Percentiles rank a stretch among this genome's conserved stretches.
phyloP scores from a whole-genome alignment of 805 yeast species.

The Starmerella bombi region DNA sequence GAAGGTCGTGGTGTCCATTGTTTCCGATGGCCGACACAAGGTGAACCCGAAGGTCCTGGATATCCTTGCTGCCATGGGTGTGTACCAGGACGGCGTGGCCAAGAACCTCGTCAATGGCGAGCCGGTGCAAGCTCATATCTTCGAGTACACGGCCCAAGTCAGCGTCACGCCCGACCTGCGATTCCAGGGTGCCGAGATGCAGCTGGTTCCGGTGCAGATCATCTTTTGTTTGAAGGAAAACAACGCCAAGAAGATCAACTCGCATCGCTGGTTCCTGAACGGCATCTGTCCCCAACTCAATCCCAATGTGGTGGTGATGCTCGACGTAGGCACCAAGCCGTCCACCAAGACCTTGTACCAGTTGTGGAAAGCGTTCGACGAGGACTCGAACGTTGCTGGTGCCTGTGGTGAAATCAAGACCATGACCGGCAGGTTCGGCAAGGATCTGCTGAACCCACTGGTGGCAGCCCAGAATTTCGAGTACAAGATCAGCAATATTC shows the following conservation, averaged over 20 bases:
- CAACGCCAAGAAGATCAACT: conserved; percentile 86
- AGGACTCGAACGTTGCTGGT: conserved; percentile 94
- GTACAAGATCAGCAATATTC: conserved; percentile 89
- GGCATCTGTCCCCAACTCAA: conserved; percentile 85
- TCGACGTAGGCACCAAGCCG: conserved; percentile 98
- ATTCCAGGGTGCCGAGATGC: conserved; percentile 75
- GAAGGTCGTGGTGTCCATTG: conserved; percentile 79
- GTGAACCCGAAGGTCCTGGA: conserved; percentile 75
- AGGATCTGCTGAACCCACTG: conserved; percentile 69
- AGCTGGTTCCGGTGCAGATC: conserved; percentile 82
- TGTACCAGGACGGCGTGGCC: conserved; percentile 95
- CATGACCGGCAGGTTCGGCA: conserved; percentile 82
- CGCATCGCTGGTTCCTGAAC: conserved; percentile 95
- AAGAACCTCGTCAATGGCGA: conserved; percentile 85
- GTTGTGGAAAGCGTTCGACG: conserved; percentile 94
- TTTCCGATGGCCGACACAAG: conserved; percentile 90
- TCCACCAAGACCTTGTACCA: conserved; percentile 77
- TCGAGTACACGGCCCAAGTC: conserved; percentile 92
- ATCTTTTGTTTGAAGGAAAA: conserved; percentile 84
- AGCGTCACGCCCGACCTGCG: conserved; percentile 80
- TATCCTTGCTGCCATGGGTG: conserved; percentile 84
- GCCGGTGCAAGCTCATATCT: conserved; percentile 83
- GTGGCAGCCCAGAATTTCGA: conserved; percentile 96
- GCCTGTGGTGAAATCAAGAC: conserved; percentile 97
- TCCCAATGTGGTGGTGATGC: conserved; percentile 76